Percentiles rank a stretch among this genome's conserved stretches.
Evolutionary conservation across 2,329 filamentous ascomycete genomes (phyloP).

Genomic region (Stachybotrys chartarum): DNA sequence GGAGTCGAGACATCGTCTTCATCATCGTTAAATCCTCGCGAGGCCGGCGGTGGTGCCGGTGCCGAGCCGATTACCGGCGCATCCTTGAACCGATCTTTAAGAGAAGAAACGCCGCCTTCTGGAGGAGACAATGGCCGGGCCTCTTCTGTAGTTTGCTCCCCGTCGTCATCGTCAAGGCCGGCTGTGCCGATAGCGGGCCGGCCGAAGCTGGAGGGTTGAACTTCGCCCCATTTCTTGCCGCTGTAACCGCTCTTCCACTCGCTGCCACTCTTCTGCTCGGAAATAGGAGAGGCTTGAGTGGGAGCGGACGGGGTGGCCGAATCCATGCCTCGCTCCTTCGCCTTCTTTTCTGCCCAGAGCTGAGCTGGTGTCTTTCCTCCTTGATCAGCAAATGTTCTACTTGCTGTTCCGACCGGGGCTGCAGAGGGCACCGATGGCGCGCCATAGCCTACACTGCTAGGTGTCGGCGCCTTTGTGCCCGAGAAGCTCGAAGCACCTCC

Average conservation of each 20-base stretch:
- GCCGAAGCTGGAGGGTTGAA: conserved; percentile 64
- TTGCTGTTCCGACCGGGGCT: conserved; percentile 67
- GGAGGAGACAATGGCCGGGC: conserved; percentile 47
- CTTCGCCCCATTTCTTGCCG: conserved; percentile 84
- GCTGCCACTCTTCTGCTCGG: conserved; percentile 64
- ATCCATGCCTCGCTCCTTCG: conserved; percentile 57
- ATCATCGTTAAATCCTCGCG: conserved; percentile 19
- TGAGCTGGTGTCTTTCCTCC: conserved; percentile 96
- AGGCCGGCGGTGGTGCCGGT: conserved; percentile 27
- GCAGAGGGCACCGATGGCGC: conserved; percentile 47
- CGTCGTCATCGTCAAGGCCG: conserved; percentile 49
- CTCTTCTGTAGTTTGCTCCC: conserved; percentile 28
- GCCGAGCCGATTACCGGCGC: conserved; percentile 59
- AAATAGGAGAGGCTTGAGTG: conserved; percentile 44
- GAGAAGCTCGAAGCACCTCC: conserved; percentile 64
- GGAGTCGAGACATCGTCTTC: conserved; percentile 37
- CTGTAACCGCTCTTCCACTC: conserved; percentile 87
- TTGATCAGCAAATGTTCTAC: conserved; percentile 88
- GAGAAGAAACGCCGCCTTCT: conserved; percentile 60
- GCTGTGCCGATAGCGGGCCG: conserved; percentile 51
- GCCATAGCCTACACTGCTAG: conserved; percentile 59
- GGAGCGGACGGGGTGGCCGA: conserved; percentile 34
- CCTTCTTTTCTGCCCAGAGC: conserved; percentile 96
- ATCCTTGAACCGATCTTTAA: conserved; percentile 78
- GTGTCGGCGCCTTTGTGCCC: conserved; percentile 84